Evolutionary conservation across 2,329 filamentous ascomycete genomes (phyloP), one percentile per base, ranked within the genome.

Genomic region (Colletotrichum spaethianum): DNA sequence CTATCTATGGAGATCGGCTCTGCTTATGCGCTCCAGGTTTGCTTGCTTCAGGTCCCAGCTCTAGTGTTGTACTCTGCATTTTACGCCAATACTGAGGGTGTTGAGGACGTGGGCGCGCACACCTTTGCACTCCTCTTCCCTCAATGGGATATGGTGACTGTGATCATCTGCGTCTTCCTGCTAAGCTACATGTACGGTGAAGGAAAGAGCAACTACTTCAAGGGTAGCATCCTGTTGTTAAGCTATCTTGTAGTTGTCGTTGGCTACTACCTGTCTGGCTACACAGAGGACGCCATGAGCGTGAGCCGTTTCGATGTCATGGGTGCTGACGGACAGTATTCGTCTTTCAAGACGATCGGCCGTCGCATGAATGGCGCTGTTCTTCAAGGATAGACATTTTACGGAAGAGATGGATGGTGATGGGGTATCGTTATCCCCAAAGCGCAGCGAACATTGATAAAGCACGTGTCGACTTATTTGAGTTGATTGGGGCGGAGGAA

Each of bases 131-230:
- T 99, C 42, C 94, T 98, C 55, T 98, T 99, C 85, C 96, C 96
- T 1, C 96, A 99, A 82, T 99, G 96, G 96, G 96, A 99, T 81
- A 97, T 99, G 94, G 92, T 98, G 16, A 98, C 94, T 0, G 94
- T 98, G 20, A 98, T 98, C 72, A 85, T 99, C 20, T 98, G 96
- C 78, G 95, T 99, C 23, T 98, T 99, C 85, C 85, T 99, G 68
- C 90, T 99, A 75, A 98, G 95, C 78, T 98, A 98, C 86, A 96
- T 99, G 87, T 97, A 98, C 77, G 94, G 96, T 63, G 96, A 99
- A 84, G 96, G 96, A 50, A 99, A 99, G 90, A 98, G 95, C 86
- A 99, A 99, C 83, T 99, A 99, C 83, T 99, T 99, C 90, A 99
- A 99, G 86, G 96, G 96, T 63, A 97, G 94, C 75, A 98, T 98